Conservation (phyloP, 2,329 filamentous ascomycete species). For the Leptosphaerulina australis region DNA sequence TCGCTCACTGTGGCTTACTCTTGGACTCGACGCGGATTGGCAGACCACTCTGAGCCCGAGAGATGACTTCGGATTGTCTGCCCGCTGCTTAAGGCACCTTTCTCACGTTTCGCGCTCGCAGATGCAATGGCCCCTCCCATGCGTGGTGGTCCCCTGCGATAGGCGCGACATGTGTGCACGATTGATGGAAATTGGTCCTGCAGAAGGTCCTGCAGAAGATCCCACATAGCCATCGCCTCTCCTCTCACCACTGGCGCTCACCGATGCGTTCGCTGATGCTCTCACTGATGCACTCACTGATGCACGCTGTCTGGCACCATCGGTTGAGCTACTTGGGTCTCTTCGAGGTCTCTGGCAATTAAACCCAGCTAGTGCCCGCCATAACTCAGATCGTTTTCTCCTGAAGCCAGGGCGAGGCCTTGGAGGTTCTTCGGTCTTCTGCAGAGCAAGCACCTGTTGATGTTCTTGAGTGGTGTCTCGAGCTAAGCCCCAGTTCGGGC, state of each 20-base stretch:
- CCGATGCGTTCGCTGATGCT: no score
- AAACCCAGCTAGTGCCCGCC: conserved; percentile 6
- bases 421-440: not conserved
- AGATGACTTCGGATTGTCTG: conserved; percentile 4
- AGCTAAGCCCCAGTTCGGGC: conserved; percentile 6
- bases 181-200: not conserved
- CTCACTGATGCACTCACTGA: not conserved
- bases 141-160: conserved; percentile 1
- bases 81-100: conserved; percentile 1
- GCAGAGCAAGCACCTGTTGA: conserved; percentile 1
- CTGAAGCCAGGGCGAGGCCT: conserved; percentile 5
- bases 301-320: conserved; percentile 1
- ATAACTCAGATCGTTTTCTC: conserved; percentile 3
- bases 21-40: conserved; percentile 4
- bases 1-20: conserved; percentile 7
- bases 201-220: conserved; percentile 1
- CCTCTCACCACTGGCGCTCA: not conserved
- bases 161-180: conserved; percentile 3
- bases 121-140: not conserved
- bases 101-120: conserved; percentile 1
- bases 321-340: conserved; percentile 5
- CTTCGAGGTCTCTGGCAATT: not conserved
- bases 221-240: conserved; percentile 4
- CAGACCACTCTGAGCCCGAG: conserved; percentile 1
- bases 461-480: not conserved